phyloP scores from a whole-genome alignment of 2,329 filamentous ascomycete species.

The Xylaria sp. region DNA sequence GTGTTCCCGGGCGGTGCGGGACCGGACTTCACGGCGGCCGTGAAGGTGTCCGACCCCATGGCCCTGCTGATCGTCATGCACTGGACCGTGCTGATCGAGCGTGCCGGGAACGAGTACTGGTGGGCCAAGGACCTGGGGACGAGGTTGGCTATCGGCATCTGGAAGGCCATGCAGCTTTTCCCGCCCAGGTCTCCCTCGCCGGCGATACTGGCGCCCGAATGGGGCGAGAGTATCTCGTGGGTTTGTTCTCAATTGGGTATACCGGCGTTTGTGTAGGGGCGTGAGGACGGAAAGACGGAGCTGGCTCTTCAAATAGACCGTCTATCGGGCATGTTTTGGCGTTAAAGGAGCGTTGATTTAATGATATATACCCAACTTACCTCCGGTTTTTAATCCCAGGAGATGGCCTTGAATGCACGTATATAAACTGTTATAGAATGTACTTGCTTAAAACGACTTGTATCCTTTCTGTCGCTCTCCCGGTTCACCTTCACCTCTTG shows the following conservation, averaged over 20 bases:
- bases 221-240: conserved; percentile 46
- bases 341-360: conserved; percentile 14
- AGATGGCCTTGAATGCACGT: conserved; percentile 1
- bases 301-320: neutral
- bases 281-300: neutral
- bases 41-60: conserved; percentile 49
- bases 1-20: conserved; percentile 48
- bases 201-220: conserved; percentile 37
- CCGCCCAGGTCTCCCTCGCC: conserved; percentile 15
- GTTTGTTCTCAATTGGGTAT: conserved; percentile 39
- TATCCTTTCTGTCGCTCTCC: neutral
- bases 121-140: conserved; percentile 40
- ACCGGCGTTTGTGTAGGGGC: conserved; percentile 11
- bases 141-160: conserved; percentile 43
- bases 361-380: conserved; percentile 28
- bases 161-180: conserved; percentile 40
- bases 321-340: conserved; percentile 7
- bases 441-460: neutral
- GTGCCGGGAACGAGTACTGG: conserved; percentile 41
- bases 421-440: conserved; percentile 4
- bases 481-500: neutral
- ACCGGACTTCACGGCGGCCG: conserved; percentile 45
- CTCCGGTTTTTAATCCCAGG: neutral
- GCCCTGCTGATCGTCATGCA: conserved; percentile 52
- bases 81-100: conserved; percentile 51